phyloP scores from a whole-genome alignment of 2,329 filamentous ascomycete species.

The Xylaria arbuscula region DNA sequence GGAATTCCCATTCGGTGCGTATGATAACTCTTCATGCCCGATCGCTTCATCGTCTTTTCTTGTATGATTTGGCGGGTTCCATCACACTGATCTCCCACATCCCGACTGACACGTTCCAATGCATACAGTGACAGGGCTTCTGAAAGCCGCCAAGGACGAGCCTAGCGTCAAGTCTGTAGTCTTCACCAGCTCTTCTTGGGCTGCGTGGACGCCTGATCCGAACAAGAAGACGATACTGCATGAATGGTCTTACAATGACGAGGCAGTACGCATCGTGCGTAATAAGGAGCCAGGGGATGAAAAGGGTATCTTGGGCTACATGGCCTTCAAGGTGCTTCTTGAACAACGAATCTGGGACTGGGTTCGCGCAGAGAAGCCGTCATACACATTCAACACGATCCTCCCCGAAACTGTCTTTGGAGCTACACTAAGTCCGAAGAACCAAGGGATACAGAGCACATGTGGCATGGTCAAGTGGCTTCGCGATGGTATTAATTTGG shows the following conservation, averaged over 20 bases:
- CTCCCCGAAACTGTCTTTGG: conserved; percentile 50
- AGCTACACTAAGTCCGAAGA: conserved; percentile 44
- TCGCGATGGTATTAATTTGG: conserved; percentile 44
- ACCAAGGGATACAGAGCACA: conserved; percentile 49
- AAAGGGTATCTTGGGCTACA: conserved; percentile 47
- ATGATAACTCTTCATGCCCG: not conserved
- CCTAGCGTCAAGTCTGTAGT: conserved; percentile 46
- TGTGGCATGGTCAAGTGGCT: conserved; percentile 50
- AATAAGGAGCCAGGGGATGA: conserved; percentile 31
- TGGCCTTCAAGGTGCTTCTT: conserved; percentile 50
- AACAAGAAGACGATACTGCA: conserved; percentile 42
- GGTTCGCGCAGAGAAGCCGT: conserved; percentile 46
- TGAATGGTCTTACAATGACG: conserved; percentile 49
- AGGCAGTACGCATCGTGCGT: conserved; percentile 43
- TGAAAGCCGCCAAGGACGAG: conserved; percentile 44
- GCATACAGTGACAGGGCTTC: conserved; percentile 32
- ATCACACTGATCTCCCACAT: not conserved
- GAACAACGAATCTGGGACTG: conserved; percentile 52
- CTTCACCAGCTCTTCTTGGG: conserved; percentile 51
- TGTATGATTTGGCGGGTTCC: not conserved
- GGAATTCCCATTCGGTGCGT: conserved; percentile 35
- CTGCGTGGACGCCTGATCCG: conserved; percentile 48
- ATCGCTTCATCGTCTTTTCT: too few relatives aligned
- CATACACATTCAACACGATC: conserved; percentile 49
- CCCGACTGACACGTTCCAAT: not conserved